Conservation (phyloP, 2,329 filamentous ascomycete genomes). For the Penicillium frequentans region DNA sequence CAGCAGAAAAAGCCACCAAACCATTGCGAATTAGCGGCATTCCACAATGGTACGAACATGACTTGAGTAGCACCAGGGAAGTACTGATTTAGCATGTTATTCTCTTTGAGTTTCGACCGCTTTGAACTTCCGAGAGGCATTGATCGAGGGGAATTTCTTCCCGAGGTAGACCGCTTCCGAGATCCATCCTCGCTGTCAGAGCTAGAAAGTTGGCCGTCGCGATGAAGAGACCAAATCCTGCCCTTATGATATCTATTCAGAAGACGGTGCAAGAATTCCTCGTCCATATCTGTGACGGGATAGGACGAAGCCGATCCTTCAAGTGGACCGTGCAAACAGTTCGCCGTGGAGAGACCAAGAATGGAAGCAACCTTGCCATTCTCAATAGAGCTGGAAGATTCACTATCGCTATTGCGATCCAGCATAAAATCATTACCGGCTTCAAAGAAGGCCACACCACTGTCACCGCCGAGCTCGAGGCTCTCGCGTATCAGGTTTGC, state of each 20-base stretch:
- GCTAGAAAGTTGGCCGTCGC: conserved; percentile 14
- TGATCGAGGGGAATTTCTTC: neutral
- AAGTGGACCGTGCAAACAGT: neutral
- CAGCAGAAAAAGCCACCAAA: conserved; percentile 27
- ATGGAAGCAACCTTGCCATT: conserved; percentile 5
- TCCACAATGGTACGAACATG: conserved; percentile 33
- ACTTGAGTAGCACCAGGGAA: conserved; percentile 26
- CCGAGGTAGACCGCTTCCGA: conserved; percentile 24
- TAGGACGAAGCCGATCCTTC: neutral
- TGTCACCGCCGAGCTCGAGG: conserved; percentile 11
- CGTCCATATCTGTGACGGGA: conserved; percentile 10
- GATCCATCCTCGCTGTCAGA: conserved; percentile 33
- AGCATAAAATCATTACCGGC: neutral
- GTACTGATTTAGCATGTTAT: conserved; percentile 9
- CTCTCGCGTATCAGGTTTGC: conserved; percentile 22
- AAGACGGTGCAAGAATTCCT: conserved; percentile 10
- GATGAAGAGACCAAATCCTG: conserved; percentile 16
- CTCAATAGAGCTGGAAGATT: neutral
- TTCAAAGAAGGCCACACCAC: conserved; percentile 15
- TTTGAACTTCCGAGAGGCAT: neutral
- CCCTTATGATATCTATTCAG: conserved; percentile 14
- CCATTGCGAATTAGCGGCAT: conserved; percentile 31
- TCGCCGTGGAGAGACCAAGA: conserved; percentile 12
- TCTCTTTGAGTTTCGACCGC: conserved; percentile 7
- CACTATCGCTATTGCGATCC: conserved; percentile 4